These are phyloP conservation scores for Pyronema domesticum DNA, from an alignment of 495 filamentous ascomycete genomes.

Conservation along the genomic window DNA sequence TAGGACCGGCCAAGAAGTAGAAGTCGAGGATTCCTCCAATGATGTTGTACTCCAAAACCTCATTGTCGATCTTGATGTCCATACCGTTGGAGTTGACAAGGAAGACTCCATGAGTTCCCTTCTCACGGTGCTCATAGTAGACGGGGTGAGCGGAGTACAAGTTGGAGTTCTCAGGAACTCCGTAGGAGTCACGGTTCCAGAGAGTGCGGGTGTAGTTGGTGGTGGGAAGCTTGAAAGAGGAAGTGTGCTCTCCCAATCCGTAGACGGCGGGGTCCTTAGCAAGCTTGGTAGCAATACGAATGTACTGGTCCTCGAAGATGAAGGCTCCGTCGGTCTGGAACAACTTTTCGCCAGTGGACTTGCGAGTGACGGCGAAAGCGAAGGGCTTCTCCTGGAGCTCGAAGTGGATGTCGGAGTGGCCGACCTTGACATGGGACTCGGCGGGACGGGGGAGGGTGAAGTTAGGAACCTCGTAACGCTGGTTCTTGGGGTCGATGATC, in stretches of 20 bases:
- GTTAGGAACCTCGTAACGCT: constrained; percentile 63
- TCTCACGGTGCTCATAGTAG: constrained; percentile 59
- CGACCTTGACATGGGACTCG: constrained; percentile 13
- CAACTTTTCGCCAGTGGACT: constrained; percentile 46
- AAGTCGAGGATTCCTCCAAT: constrained; percentile 70
- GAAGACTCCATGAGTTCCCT: constrained; percentile 66
- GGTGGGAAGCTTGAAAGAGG: constrained; percentile 51
- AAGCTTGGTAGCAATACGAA: constrained; percentile 50
- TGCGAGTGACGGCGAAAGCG: constrained; percentile 52
- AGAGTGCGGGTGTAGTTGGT: constrained; percentile 62
- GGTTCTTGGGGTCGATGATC: constrained; percentile 57
- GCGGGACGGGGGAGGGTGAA: constrained; percentile 48
- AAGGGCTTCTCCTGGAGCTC: constrained; percentile 50
- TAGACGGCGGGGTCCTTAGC: constrained; percentile 54
- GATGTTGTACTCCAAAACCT: constrained; percentile 60
- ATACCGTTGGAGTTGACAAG: constrained; percentile 71
- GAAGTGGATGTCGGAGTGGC: constrained; percentile 41
- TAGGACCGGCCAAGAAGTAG: constrained; percentile 63
- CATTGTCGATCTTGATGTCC: constrained; percentile 65
- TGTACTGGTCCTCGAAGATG: constrained; percentile 64
- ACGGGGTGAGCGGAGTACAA: constrained; percentile 71
- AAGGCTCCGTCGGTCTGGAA: constrained; percentile 61
- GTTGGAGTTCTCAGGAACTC: constrained; percentile 48
- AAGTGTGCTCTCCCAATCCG: constrained; percentile 64
- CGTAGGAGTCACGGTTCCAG: constrained; percentile 62